Evolutionary conservation across 768 basidiomycete species (phyloP), one percentile per base, ranked within the genome.

Genomic region (Leccinum subgranulosum): DNA sequence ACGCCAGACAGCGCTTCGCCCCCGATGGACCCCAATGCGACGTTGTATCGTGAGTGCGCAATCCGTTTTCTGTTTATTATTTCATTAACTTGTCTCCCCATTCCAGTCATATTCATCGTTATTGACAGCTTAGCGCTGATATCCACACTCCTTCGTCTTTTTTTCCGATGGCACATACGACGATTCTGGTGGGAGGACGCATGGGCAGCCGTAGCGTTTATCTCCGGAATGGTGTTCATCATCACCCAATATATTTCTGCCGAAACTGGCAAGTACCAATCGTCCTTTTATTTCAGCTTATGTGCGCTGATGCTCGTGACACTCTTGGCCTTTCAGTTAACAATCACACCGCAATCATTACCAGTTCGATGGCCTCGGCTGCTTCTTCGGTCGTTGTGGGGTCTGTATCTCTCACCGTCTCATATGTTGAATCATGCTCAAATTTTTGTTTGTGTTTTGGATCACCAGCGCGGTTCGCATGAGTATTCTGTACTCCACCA

Each of bases 121-220:
- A 3, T 58, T 17, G 46, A 58, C 12, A 39, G 52, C 39, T 49
- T 66, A 11, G 52, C 31, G 14, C 7, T 58, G 1, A 33, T 58
- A 4, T 53, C 63, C 39, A 63, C 64, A 1, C 25, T 66, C 4
- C 57, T 63, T 55, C 64, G 64, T 8, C n/a, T 66, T 19, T 50
- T 43, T 1, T 55, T 66, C 34, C 61, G 65, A 27, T 31, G 56
- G 11, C 52, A 27, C 27, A 58, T 66, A 51, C 62, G 46, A 46
- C 23, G 58, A 28, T 41, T 41, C 39, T 41, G 39, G 39, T 41
- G 39, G 39, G 39, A 41, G 39, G 39, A 41, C 39, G 39, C 57
- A 4, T 69, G 68, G 62, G 62, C 68, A 31, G 58, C 31, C 10
- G 49, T 50, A 21, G 49, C n/a, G 12, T 19, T 50, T 6, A 6